These are phyloP conservation scores for Skeletonema potamos DNA, from an alignment of 108 stramenopile species.

Conservation along the genomic window DNA sequence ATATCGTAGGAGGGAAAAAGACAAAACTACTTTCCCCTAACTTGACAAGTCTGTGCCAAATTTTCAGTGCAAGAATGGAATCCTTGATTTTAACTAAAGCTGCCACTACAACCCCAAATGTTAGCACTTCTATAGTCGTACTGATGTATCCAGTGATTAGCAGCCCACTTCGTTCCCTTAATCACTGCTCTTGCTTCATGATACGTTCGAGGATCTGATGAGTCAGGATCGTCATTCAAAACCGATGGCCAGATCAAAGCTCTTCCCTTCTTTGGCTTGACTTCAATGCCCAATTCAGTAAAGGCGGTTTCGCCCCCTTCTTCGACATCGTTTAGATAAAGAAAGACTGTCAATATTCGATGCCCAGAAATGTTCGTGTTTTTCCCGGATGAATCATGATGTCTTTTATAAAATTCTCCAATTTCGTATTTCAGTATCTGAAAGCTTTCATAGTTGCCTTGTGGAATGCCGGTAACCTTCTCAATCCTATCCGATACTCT, in stretches of 20 bases:
- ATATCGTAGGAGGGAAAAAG: too few relatives aligned
- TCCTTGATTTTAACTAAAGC: slow-evolving; percentile 32
- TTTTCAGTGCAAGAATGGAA: too few relatives aligned
- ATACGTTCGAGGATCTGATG: slow-evolving; percentile 38
- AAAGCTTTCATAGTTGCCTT: slow-evolving; percentile 62
- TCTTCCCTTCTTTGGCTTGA: slow-evolving; percentile 45
- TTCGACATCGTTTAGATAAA: slow-evolving; percentile 61
- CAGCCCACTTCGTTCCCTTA: slow-evolving; percentile 55
- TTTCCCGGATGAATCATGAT: slow-evolving; percentile 45
- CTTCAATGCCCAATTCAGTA: slow-evolving; percentile 30
- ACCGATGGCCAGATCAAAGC: slow-evolving; percentile 63
- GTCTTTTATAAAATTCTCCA: slow-evolving; percentile 55
- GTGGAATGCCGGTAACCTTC: slow-evolving; percentile 42
- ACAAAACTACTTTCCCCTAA: too few relatives aligned
- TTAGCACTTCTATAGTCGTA: slow-evolving; percentile 49
- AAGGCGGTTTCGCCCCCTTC: slow-evolving; percentile 67
- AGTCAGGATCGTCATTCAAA: slow-evolving; percentile 50
- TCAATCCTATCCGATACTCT: slow-evolving; percentile 40
- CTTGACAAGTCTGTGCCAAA: too few relatives aligned
- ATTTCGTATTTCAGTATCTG: slow-evolving; percentile 58
- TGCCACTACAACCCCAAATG: slow-evolving; percentile 49
- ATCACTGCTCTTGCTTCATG: slow-evolving; percentile 57
- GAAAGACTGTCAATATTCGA: slow-evolving; percentile 66
- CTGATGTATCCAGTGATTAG: slow-evolving; percentile 70
- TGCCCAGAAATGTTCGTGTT: slow-evolving; percentile 48